These are phyloP conservation scores for Clitopilus hobsonii DNA, from an alignment of 768 basidiomycete genomes.

Conservation along the genomic window DNA sequence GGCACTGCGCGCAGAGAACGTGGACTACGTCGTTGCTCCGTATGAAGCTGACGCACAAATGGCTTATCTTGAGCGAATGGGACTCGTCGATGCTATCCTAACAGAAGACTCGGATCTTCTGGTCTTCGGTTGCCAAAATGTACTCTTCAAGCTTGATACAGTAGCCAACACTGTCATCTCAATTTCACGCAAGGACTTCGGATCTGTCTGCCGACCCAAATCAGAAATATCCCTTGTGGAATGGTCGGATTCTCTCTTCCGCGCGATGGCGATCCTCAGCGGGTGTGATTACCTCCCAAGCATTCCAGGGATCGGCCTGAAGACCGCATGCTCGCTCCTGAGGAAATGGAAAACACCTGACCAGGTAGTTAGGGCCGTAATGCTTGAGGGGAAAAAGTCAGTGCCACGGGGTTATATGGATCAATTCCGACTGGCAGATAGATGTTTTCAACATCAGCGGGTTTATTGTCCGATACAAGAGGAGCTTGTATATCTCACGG, in stretches of 20 bases:
- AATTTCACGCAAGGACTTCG: conserved; percentile 68
- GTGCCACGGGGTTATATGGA: conserved; percentile 76
- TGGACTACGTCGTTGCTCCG: conserved; percentile 89
- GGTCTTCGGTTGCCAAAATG: conserved; percentile 91
- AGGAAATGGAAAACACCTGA: conserved; percentile 84
- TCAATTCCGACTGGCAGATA: conserved; percentile 78
- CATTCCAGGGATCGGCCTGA: conserved; percentile 88
- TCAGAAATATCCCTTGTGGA: conserved; percentile 72
- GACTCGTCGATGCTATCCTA: conserved; percentile 84
- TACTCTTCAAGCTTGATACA: conserved; percentile 90
- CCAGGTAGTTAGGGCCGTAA: conserved; percentile 70
- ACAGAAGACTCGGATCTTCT: conserved; percentile 98
- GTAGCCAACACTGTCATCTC: conserved; percentile 58
- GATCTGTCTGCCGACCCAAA: conserved; percentile 40
- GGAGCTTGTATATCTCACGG: conserved; percentile 66
- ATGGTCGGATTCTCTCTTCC: conserved; percentile 88
- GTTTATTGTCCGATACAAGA: conserved; percentile 76
- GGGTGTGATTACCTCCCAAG: conserved; percentile 93
- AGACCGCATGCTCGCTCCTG: conserved; percentile 83
- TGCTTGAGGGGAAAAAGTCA: conserved; percentile 77
- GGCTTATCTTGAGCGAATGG: conserved; percentile 80
- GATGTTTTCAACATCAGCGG: conserved; percentile 88
- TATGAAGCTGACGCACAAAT: conserved; percentile 99
- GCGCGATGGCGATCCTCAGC: conserved; percentile 89
- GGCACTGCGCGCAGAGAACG: conserved; percentile 79